A percentile compares a stretch with the other conserved stretches of the same genome.
phyloP scores from a whole-genome alignment of 192 early-diverging fungal genomes.

The Entophlyctis luteolus region DNA sequence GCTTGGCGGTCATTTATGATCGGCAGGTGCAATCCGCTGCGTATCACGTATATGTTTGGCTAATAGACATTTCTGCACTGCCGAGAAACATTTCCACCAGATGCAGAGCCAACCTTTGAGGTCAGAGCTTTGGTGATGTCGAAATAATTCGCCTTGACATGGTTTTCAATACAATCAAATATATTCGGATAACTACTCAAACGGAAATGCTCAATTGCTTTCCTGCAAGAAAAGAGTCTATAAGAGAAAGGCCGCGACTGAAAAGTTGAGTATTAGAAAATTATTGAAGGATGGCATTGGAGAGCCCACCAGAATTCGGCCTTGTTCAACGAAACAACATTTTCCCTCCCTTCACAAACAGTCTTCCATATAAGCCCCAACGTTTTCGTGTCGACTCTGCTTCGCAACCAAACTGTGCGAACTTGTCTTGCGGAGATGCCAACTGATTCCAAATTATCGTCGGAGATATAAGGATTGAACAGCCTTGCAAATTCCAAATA shows the following conservation, averaged over 20 bases:
- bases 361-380: constrained; percentile 9
- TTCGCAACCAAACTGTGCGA: constrained; percentile 27
- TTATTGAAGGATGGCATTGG: too few species aligned
- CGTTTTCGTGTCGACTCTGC: neutral
- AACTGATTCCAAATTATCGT: neutral
- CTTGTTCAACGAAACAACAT: neutral
- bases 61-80: too few species aligned
- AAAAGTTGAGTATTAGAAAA: neutral
- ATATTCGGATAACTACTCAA: constrained; percentile 25
- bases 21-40: too few species aligned
- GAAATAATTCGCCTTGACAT: too few species aligned
- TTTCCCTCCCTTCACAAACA: neutral
- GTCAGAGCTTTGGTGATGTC: too few species aligned
- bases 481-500: neutral
- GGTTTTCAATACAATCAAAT: constrained; percentile 18
- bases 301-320: constrained; percentile 23
- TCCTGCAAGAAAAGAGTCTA: constrained; percentile 33
- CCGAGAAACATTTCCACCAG: constrained; percentile 28
- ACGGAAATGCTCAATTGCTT: too few species aligned
- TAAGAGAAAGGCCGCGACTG: constrained; percentile 11
- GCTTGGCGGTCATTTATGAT: too few species aligned
- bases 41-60: too few species aligned
- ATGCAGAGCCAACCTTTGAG: too few species aligned
- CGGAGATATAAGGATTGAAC: neutral
- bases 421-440: constrained; percentile 16